These are phyloP conservation scores for Exophiala bonariae DNA, from an alignment of 2,329 filamentous ascomycete species.

Conservation along the genomic window DNA sequence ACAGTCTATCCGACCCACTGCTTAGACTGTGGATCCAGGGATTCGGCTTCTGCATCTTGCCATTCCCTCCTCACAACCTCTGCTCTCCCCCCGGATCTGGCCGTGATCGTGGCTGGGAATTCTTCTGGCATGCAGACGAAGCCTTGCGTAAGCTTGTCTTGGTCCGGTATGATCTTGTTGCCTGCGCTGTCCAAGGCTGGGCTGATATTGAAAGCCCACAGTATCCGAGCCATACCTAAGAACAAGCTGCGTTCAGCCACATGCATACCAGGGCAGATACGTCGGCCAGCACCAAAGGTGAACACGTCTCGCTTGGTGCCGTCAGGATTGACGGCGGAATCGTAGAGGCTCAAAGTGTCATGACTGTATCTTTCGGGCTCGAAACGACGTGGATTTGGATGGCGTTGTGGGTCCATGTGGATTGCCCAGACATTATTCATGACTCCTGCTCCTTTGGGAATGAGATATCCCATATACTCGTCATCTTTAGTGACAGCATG, in stretches of 20 bases:
- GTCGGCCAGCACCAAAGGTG: conserved; percentile 33
- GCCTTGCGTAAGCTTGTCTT: conserved; percentile 42
- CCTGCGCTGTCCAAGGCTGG: conserved; percentile 31
- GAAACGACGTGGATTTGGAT: conserved; percentile 32
- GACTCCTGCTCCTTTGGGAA: conserved; percentile 24
- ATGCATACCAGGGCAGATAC: conserved; percentile 36
- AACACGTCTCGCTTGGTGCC: conserved; percentile 29
- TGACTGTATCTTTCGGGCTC: conserved; percentile 32
- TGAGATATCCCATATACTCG: conserved; percentile 22
- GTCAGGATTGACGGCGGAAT: conserved; percentile 33
- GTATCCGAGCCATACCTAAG: conserved; percentile 29
- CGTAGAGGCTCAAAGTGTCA: conserved; percentile 30
- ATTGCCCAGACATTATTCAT: conserved; percentile 28
- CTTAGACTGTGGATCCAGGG: conserved; percentile 15
- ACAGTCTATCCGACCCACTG: conserved; percentile 8
- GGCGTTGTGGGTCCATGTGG: conserved; percentile 31
- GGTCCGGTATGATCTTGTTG: conserved; percentile 37
- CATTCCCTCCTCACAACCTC: conserved; percentile 20
- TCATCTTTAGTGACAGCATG: conserved; percentile 24
- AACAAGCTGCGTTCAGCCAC: conserved; percentile 34
- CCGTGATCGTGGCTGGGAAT: conserved; percentile 38
- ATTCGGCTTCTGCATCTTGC: conserved; percentile 9
- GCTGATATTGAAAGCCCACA: conserved; percentile 34
- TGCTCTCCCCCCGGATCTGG: conserved; percentile 34
- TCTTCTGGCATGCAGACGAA: conserved; percentile 47